These are phyloP conservation scores for Cerrena zonata DNA, from an alignment of 1,284 basidiomycete genomes.

Conservation along the genomic window DNA sequence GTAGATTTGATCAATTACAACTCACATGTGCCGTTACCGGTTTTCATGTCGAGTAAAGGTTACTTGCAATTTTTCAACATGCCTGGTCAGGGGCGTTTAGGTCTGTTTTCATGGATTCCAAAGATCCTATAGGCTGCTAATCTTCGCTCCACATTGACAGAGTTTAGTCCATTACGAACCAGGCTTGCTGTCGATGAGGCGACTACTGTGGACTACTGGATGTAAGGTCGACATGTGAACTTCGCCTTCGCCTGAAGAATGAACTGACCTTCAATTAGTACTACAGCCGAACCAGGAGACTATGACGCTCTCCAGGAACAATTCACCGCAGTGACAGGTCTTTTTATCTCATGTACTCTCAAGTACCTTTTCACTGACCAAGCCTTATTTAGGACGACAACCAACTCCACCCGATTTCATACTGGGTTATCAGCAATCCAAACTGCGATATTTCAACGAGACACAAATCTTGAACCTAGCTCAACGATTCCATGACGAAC, in stretches of 20 bases:
- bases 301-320: slow-evolving; percentile 36
- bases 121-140: no score
- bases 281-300: slow-evolving; percentile 33
- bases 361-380: not conserved
- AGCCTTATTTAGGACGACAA: slow-evolving; percentile 29
- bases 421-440: slow-evolving; percentile 38
- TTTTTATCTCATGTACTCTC: not conserved
- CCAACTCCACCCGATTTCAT: slow-evolving; percentile 36
- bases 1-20: slow-evolving; percentile 39
- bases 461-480: slow-evolving; percentile 33
- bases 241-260: not conserved
- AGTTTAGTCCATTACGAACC: slow-evolving; percentile 33
- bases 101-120: slow-evolving; percentile 20
- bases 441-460: slow-evolving; percentile 38
- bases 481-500: slow-evolving; percentile 36
- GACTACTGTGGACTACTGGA: slow-evolving; percentile 37
- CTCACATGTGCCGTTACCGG: slow-evolving; percentile 36
- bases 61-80: slow-evolving; percentile 39
- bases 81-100: slow-evolving; percentile 35
- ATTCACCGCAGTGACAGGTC: slow-evolving; percentile 36
- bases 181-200: slow-evolving; percentile 34
- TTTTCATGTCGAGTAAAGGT: slow-evolving; percentile 41
- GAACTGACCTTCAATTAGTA: slow-evolving; percentile 22
- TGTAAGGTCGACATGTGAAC: slow-evolving; percentile 24
- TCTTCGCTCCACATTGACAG: slow-evolving; percentile 14